Evolutionary conservation across 768 basidiomycete species (phyloP).

Genomic region (Symmetrospora coprosmae): DNA sequence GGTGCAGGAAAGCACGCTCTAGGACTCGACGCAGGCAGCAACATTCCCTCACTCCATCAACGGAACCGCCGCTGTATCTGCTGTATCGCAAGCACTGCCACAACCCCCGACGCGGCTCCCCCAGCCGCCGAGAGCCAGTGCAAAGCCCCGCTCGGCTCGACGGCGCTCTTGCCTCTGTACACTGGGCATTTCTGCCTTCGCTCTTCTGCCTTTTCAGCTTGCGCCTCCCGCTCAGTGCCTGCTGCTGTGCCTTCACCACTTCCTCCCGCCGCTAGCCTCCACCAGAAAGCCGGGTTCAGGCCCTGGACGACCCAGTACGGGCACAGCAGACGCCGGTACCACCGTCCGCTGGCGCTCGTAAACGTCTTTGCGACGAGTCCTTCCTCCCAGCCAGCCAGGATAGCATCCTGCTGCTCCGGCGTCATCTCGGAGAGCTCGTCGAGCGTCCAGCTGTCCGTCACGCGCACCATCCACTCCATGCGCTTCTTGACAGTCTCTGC

Average conservation of each 20-base stretch:
- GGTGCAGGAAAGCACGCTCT: no score
- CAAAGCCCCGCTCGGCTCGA: not conserved
- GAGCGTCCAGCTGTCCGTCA: constrained; percentile 75
- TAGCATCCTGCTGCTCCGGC: constrained; percentile 48
- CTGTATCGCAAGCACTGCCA: not conserved
- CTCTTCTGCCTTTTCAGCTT: not conserved
- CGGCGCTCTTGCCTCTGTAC: not conserved
- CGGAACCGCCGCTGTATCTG: not conserved
- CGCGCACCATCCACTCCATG: constrained; percentile 81
- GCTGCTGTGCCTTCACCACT: no score
- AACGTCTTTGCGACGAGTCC: constrained; percentile 32
- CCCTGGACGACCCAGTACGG: constrained; percentile 11
- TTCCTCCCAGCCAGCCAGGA: constrained; percentile 78
- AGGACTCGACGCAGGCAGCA: no score
- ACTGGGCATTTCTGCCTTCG: constrained; percentile 1
- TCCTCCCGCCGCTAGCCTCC: no score
- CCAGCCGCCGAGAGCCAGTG: not conserved
- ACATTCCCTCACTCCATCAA: no score
- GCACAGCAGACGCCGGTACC: not conserved
- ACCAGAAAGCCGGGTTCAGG: constrained; percentile 9
- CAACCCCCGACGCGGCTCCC: not conserved
- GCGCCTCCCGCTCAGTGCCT: not conserved
- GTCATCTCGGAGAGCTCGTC: constrained; percentile 62
- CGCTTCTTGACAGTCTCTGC: constrained; percentile 59
- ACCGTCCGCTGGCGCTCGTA: not conserved